Conservation (phyloP, 2,329 filamentous ascomycete species). For the Microdochium bolleyi region DNA sequence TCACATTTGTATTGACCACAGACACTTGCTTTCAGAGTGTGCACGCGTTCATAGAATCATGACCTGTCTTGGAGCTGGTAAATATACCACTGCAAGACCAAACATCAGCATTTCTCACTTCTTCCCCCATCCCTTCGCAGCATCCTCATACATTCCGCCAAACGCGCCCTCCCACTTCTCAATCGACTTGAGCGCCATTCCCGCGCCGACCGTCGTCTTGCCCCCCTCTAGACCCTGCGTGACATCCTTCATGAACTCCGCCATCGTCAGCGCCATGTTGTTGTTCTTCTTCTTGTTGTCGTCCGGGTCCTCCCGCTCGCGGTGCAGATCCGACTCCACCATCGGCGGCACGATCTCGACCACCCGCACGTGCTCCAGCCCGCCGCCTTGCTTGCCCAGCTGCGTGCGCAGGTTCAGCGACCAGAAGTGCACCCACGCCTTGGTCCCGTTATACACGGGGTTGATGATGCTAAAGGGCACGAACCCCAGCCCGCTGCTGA, state of each 20-base stretch:
- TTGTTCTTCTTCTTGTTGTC: slow-evolving; percentile 53
- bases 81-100: too few relatives aligned
- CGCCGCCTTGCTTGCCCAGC: slow-evolving; percentile 14
- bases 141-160: slow-evolving; percentile 15
- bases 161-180: slow-evolving; percentile 33
- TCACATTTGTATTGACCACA: too few relatives aligned
- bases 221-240: slow-evolving; percentile 33
- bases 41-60: too few relatives aligned
- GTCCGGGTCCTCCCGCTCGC: slow-evolving; percentile 45
- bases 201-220: slow-evolving; percentile 39
- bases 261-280: slow-evolving; percentile 32
- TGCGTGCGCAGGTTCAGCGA: slow-evolving; percentile 46
- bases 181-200: slow-evolving; percentile 29
- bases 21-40: too few relatives aligned
- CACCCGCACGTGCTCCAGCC: slow-evolving; percentile 24
- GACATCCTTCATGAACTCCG: slow-evolving; percentile 46
- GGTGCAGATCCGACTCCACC: slow-evolving; percentile 46
- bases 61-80: too few relatives aligned
- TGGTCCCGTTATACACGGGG: slow-evolving; percentile 51
- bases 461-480: slow-evolving; percentile 44
- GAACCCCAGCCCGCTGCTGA: slow-evolving; percentile 44
- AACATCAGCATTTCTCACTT: too few relatives aligned
- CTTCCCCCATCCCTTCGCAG: neutral
- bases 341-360: slow-evolving; percentile 46
- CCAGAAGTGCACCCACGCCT: slow-evolving; percentile 50